Base-by-base conservation (phyloP, 148 eudicot species). In the Camellia sinensis region DNA sequence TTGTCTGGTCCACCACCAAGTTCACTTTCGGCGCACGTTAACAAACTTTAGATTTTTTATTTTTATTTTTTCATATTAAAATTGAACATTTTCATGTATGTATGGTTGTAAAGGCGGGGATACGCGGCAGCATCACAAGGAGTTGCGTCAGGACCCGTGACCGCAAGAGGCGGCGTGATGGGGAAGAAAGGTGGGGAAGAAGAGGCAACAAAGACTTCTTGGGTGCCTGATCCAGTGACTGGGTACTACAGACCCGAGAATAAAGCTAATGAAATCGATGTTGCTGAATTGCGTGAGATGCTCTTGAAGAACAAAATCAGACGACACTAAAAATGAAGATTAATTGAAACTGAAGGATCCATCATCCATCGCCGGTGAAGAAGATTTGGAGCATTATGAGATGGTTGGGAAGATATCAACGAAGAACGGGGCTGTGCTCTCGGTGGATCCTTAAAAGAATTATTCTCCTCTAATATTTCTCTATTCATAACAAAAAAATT, bases 221-320 rank as follows among this genome's bases (percentile, higher is more conserved):
- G 98, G 98, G 84, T 89, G 19, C 98, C 98, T 2, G 98, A 94
- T 81, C 98, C 98, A 0, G 89, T 84, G 5, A 94, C 98, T 48
- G 98, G 98, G 0, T 91, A 84, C 83, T 94, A 94, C 92, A 79
- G 90, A 21, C 98, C 98, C 19, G 97, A 91, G 57, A 90, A 86
- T 78, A 89, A 86, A 3, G 82, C 87, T 0, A 78, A 84, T 14
- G 91, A 94, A 63, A 85, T 91, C 63, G 93, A 94, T 66, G 95
- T 86, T 1, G 92, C 93, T 5, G 95, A 94, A 79, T 83, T 92
- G 18, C 89, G 95, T 2, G 84, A 83, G 82, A 79, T 89, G 74
- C 86, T 90, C 61, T 71, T 88, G 19, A 92, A 86, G n/a, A 85
- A 88, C 83, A 91, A 87, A 82, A 77, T 57, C 60, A 75, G 48